These are phyloP conservation scores for Ramularia collo-cygni DNA, from an alignment of 2,329 filamentous ascomycete species.

Conservation along the genomic window DNA sequence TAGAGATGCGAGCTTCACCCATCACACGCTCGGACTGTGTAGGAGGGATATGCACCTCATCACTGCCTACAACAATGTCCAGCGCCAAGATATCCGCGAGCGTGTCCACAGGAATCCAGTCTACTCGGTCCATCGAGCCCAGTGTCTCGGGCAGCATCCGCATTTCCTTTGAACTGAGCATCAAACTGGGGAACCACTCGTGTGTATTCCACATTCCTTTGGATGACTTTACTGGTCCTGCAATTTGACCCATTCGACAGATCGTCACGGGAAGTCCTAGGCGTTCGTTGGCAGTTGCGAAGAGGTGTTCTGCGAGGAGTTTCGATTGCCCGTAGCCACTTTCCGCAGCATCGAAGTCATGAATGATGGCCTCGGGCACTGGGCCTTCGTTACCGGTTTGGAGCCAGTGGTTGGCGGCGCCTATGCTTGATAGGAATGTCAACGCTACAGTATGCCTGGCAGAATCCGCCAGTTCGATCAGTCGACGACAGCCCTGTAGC, in stretches of 20 bases:
- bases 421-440: too few species aligned
- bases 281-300: too few species aligned
- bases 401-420: too few species aligned
- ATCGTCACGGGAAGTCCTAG: slow-evolving; percentile 14
- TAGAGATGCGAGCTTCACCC: neutral
- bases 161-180: slow-evolving; percentile 34
- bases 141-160: slow-evolving; percentile 33
- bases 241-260: slow-evolving; percentile 24
- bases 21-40: slow-evolving; percentile 5
- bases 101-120: slow-evolving; percentile 41
- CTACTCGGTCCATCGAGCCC: slow-evolving; percentile 28
- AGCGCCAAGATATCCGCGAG: slow-evolving; percentile 21
- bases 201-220: slow-evolving; percentile 30
- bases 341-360: too few species aligned
- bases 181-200: slow-evolving; percentile 38
- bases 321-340: too few species aligned
- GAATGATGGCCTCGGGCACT: too few species aligned
- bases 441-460: too few species aligned
- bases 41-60: too few species aligned
- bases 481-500: too few species aligned
- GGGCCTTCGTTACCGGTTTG: too few species aligned
- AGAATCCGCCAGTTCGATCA: too few species aligned
- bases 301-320: too few species aligned
- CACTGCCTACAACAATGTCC: slow-evolving; percentile 7
- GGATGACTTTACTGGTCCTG: slow-evolving; percentile 19